Conservation (phyloP, 495 filamentous ascomycete species). For the Xanthoparmelia taractica region DNA sequence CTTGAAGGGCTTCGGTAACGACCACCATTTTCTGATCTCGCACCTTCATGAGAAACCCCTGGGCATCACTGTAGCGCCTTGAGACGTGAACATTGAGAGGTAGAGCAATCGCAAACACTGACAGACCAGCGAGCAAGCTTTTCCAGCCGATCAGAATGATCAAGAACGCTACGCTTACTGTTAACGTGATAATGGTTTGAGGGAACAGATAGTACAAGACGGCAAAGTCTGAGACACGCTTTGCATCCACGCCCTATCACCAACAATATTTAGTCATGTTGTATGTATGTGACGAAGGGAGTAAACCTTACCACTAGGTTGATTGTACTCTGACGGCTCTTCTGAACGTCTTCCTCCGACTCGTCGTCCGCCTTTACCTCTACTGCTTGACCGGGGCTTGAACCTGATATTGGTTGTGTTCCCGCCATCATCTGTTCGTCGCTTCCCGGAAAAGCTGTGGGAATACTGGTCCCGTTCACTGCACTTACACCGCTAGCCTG, state of each 20-base stretch:
- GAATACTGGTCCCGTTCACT: background rate
- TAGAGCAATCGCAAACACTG: constrained; percentile 52
- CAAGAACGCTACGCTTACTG: constrained; percentile 59
- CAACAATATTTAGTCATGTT: background rate
- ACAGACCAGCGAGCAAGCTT: constrained; percentile 59
- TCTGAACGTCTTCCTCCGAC: constrained; percentile 50
- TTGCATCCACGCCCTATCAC: constrained; percentile 53
- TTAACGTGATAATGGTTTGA: constrained; percentile 47
- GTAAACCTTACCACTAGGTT: constrained; percentile 53
- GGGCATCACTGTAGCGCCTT: constrained; percentile 56
- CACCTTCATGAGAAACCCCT: constrained; percentile 69
- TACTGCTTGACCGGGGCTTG: background rate
- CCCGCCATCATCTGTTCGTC: background rate
- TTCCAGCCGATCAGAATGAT: constrained; percentile 65
- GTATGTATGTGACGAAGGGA: background rate
- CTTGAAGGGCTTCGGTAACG: constrained; percentile 72
- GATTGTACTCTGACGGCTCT: constrained; percentile 66
- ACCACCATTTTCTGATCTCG: constrained; percentile 71
- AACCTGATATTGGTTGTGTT: background rate
- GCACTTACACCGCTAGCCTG: constrained; percentile 8
- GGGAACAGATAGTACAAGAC: constrained; percentile 59
- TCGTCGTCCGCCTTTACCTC: constrained; percentile 35
- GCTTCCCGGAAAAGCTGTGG: background rate
- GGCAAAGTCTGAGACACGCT: constrained; percentile 64
- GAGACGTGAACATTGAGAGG: constrained; percentile 65